phyloP scores from a whole-genome alignment of 345 rosid genomes.

The Dimocarpus longan region DNA sequence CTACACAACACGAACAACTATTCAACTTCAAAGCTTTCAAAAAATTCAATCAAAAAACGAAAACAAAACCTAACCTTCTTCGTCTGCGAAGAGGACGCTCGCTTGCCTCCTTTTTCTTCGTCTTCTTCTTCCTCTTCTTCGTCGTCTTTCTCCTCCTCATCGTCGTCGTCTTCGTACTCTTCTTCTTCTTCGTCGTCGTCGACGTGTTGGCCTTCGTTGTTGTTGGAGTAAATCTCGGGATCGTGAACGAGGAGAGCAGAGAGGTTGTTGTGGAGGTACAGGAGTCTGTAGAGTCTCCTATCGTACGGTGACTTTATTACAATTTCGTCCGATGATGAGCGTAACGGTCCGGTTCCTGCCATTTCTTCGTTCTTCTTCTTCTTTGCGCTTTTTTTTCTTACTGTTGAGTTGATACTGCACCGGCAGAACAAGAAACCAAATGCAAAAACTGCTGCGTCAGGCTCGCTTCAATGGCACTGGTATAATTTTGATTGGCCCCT shows the following conservation, averaged over 20 bases:
- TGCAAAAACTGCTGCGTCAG: background rate
- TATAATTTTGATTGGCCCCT: too few relatives aligned
- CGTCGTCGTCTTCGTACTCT: slow-evolving; percentile 36
- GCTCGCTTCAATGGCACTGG: too few relatives aligned
- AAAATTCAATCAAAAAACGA: background rate
- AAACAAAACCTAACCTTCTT: slow-evolving; percentile 56
- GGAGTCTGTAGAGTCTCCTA: slow-evolving; percentile 64
- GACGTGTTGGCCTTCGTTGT: slow-evolving; percentile 6
- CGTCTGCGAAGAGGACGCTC: slow-evolving; percentile 52
- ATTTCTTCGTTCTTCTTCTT: slow-evolving; percentile 30
- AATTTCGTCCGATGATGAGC: slow-evolving; percentile 49
- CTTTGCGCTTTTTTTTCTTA: background rate
- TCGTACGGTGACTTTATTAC: slow-evolving; percentile 93
- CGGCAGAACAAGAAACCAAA: background rate
- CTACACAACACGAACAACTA: slow-evolving; percentile 38
- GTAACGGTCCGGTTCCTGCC: slow-evolving; percentile 39
- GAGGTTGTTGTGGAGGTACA: slow-evolving; percentile 75
- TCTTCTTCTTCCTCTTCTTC: slow-evolving; percentile 37
- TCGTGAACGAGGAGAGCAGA: slow-evolving; percentile 89
- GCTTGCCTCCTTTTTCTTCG: slow-evolving; percentile 32
- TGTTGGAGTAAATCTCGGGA: slow-evolving; percentile 75
- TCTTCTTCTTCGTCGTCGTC: slow-evolving; percentile 18
- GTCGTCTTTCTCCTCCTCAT: slow-evolving; percentile 21
- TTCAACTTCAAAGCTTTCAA: background rate
- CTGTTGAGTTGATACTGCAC: background rate